Conservation (phyloP, 371 early-diverging fungal genomes). For the Chytridiales sp. region DNA sequence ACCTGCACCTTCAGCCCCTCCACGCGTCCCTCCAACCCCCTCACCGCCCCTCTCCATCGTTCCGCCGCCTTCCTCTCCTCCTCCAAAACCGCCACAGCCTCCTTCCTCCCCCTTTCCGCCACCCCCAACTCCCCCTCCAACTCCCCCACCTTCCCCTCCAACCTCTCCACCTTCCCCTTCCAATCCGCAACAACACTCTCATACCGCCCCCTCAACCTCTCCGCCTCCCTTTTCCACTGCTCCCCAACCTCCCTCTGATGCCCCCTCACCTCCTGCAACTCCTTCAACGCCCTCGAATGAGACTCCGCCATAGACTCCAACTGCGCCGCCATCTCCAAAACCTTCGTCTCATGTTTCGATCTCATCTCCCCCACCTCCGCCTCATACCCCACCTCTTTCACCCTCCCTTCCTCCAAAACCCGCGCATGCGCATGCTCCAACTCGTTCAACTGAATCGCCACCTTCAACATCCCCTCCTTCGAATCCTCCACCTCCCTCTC, state of each 20-base stretch:
- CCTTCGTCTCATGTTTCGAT: constrained; percentile 39
- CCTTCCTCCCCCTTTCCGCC: constrained; percentile 10
- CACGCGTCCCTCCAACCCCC: constrained; percentile 23
- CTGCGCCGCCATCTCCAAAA: constrained; percentile 28
- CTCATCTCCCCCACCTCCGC: constrained; percentile 35
- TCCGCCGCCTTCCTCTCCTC: constrained; percentile 32
- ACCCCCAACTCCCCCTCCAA: constrained; percentile 21
- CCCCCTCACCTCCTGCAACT: constrained; percentile 36
- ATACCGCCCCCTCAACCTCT: constrained; percentile 21
- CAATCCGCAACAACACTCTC: constrained; percentile 23
- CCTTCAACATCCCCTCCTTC: constrained; percentile 25
- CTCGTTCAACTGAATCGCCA: neutral
- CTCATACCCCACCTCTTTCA: constrained; percentile 23
- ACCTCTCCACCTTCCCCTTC: constrained; percentile 15
- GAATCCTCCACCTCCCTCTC: constrained; percentile 48
- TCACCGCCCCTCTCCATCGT: constrained; percentile 14
- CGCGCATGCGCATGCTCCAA: neutral
- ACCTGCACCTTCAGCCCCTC: constrained; percentile 25
- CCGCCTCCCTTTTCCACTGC: constrained; percentile 33
- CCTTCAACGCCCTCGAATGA: constrained; percentile 35
- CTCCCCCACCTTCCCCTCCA: constrained; percentile 20
- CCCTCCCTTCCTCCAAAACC: constrained; percentile 28
- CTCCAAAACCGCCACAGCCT: constrained; percentile 26
- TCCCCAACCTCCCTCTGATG: constrained; percentile 28
- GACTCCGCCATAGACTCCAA: constrained; percentile 33